Evolutionary conservation across 495 filamentous ascomycete species (phyloP), one percentile per base, ranked within the genome.

Genomic region (Aspergillus heteromorphus): DNA sequence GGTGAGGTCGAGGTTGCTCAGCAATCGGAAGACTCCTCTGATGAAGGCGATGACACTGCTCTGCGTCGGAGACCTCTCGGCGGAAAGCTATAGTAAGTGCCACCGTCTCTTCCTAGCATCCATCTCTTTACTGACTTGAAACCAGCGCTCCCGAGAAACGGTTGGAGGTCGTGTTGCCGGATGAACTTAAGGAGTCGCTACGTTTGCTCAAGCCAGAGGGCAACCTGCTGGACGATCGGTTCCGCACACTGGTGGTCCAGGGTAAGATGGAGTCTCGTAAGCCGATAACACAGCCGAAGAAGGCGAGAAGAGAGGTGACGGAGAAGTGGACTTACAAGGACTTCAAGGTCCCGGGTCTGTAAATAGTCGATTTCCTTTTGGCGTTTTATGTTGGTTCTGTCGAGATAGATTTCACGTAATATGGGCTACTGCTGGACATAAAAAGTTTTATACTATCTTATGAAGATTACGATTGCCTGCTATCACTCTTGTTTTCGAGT

Each of bases 241-340:
- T 95, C 75, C 80, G 95, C 49, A 96, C 82, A 68, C 77, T 97
- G 67, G 75, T 96, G 40, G 81, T 97, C 23, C 78, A 89, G 55
- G 95, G 93, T 45, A 95, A 93, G 72, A 70, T 97, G 48, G 93
- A 98, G 74, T 78, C 81, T 18, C 77, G 93, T 61, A 87, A 83
- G 67, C 83, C 84, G 9, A 79, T 93, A 50, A 77, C 83, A 36
- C 89, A 91, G 73, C 77, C 76, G 55, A 92, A 87, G 78, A 88
- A 92, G 73, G 77, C 81, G 54, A 88, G 83, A 79, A 84, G 73
- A 62, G 86, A 84, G 67, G 65, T 84, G 20, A 96, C 90, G 14
- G 95, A 96, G 81, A 97, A 96, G 73, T 98, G 93, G 93, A 79
- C 85, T 49, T 88, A 92, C 67, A 97, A 97, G 76, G 93, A 98